phyloP scores from a whole-genome alignment of 805 yeast genomes.

The Metschnikowia drakensbergensis region DNA sequence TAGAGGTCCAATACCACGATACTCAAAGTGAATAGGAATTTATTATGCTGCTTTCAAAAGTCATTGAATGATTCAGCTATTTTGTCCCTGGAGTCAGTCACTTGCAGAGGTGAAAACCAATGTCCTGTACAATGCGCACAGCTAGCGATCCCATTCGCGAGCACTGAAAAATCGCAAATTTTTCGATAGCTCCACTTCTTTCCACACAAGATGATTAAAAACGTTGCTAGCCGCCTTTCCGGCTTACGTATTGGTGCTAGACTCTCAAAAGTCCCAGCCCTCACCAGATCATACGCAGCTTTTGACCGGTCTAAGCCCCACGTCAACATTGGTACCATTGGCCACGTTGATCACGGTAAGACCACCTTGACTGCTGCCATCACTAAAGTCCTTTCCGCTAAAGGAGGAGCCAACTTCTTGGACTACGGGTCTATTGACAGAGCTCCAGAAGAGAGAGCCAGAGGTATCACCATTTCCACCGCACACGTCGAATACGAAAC shows the following conservation, averaged over 20 bases:
- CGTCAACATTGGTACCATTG: constrained; percentile 95
- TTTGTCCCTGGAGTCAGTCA: neutral
- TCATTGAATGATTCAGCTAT: neutral
- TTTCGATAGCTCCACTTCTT: neutral
- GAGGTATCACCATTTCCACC: constrained; percentile 98
- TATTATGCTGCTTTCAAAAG: neutral
- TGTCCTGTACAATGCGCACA: constrained; percentile 3
- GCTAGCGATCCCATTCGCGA: constrained; percentile 2
- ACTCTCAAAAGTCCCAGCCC: constrained; percentile 21
- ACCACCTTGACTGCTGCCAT: constrained; percentile 98
- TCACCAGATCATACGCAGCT: constrained; percentile 52
- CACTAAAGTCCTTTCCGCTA: constrained; percentile 84
- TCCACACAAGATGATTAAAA: constrained; percentile 25
- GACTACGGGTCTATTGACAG: constrained; percentile 92
- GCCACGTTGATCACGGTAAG: constrained; percentile 99
- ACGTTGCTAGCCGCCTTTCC: constrained; percentile 21
- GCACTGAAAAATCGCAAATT: constrained; percentile 4
- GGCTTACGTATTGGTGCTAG: constrained; percentile 28
- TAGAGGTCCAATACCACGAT: too few species aligned
- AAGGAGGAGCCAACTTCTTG: constrained; percentile 90
- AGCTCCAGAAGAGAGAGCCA: constrained; percentile 98
- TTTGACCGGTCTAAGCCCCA: constrained; percentile 96
- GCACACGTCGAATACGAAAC: constrained; percentile 98
- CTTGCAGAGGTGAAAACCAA: neutral
- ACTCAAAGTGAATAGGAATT: too few species aligned